Evolutionary conservation across 345 rosid species (phyloP).

Genomic region (Dovyalis caffra): DNA sequence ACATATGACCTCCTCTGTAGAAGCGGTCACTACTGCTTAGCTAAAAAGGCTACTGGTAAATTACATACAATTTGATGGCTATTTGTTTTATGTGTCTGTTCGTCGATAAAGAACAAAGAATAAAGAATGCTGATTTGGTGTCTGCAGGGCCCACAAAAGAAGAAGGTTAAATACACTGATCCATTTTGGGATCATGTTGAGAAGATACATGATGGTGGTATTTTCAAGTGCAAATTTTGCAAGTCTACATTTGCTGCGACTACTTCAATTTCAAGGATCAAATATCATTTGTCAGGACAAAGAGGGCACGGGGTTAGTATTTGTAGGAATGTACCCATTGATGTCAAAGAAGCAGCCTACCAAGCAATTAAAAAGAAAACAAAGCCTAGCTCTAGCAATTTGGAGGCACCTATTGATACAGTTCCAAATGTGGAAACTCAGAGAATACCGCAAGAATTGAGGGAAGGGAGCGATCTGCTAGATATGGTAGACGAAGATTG

Average conservation of each 20-base stretch:
- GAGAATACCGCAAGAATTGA: not conserved
- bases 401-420: too few species aligned
- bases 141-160: not conserved
- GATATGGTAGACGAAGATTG: not conserved
- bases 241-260: not conserved
- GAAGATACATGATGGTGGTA: not conserved
- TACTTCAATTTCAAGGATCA: slow-evolving; percentile 3
- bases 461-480: not conserved
- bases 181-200: not conserved
- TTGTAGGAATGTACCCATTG: not conserved
- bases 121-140: not conserved
- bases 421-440: not conserved
- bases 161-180: not conserved
- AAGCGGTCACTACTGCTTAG: too few species aligned
- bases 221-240: not conserved
- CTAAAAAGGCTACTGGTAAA: too few species aligned
- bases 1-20: too few species aligned
- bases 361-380: not conserved
- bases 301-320: not conserved
- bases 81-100: too few species aligned
- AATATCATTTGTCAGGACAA: not conserved
- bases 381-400: not conserved
- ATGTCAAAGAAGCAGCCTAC: not conserved
- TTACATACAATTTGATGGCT: too few species aligned
- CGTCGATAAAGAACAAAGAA: too few species aligned